Conservation (phyloP, 345 rosid species). For the Aegle marmelos region DNA sequence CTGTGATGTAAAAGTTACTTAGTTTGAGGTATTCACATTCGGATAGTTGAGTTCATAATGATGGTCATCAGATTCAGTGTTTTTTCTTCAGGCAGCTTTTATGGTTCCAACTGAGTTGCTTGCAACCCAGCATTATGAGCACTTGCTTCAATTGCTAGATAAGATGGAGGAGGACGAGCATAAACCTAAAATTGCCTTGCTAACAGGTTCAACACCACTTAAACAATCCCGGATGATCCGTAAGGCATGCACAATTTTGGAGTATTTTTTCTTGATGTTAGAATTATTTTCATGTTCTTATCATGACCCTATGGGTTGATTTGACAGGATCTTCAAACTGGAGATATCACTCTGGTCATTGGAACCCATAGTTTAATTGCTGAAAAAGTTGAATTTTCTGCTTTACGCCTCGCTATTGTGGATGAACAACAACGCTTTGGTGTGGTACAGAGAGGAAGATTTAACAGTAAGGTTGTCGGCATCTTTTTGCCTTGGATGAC, state of each 20-base stretch:
- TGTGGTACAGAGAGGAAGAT: slow-evolving; percentile 94
- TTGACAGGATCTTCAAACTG: slow-evolving; percentile 76
- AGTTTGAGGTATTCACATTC: background rate
- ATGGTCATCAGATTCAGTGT: background rate
- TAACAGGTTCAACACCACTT: slow-evolving; percentile 85
- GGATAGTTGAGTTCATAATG: background rate
- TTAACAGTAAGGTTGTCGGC: slow-evolving; percentile 83
- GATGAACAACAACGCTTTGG: slow-evolving; percentile 99
- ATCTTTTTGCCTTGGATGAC: slow-evolving; percentile 12
- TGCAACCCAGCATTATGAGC: slow-evolving; percentile 89
- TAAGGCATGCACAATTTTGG: slow-evolving; percentile 51
- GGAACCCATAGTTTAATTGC: slow-evolving; percentile 95
- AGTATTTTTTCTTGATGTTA: slow-evolving; percentile 14
- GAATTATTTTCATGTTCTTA: slow-evolving; percentile 13
- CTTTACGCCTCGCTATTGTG: slow-evolving; percentile 90
- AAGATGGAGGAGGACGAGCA: slow-evolving; percentile 46
- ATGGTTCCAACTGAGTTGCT: slow-evolving; percentile 99
- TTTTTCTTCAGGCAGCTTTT: slow-evolving; percentile 76
- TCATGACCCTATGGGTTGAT: slow-evolving; percentile 20
- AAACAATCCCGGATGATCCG: slow-evolving; percentile 82
- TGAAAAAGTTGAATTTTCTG: slow-evolving; percentile 74
- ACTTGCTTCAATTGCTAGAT: slow-evolving; percentile 64
- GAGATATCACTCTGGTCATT: slow-evolving; percentile 79
- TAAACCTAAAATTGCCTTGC: slow-evolving; percentile 84
- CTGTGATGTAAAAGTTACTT: background rate